Evolutionary conservation across 2,329 filamentous ascomycete species (phyloP), one percentile per base, ranked within the genome.

Genomic region (Diplodia sapinea): DNA sequence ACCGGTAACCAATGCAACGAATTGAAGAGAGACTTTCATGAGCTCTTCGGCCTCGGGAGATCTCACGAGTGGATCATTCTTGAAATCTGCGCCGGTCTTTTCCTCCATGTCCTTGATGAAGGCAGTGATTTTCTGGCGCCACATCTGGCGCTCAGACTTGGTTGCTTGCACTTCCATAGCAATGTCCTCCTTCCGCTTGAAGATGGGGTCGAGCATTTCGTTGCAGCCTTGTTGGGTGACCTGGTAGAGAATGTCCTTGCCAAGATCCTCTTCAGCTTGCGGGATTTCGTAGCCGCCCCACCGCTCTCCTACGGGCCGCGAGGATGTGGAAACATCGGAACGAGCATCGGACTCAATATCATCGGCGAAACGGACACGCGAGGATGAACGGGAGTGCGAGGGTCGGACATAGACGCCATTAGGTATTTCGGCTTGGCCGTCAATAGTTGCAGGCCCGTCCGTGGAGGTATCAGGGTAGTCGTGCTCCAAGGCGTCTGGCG

Each of bases 161-260:
- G 74, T 75, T 29, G 71, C 72, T 23, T 87, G 85, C 12, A 89
- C 89, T 66, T 88, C 85, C 68, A 95, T 80, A 1, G 93, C 89
- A 20, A 92, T 77, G 70, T 94, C 89, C 77, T 98, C 94, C 71
- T 90, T 90, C 4, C 86, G 83, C 72, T 90, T 90, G 81, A 99
- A 99, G 0, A 99, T 84, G 1, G 89, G 86, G 74, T 98, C 92
- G 0, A 99, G 86, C 2, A 98, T 83, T 79, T 98, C 93, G 74
- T 98, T 97, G 80, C 97, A 92, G 0, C 93, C 91, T 78, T 97
- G 91, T 77, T 97, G 93, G 0, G 92, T 93, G 38, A 96, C 89
- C 76, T 97, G 92, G 74, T 96, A 97, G 1, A 98, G 82, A 4
- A 97, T 91, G 75, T 98, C 93, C 72, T 91, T 92, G 47, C 92